phyloP scores from a whole-genome alignment of 2,329 filamentous ascomycete species.

The Bretziella fagacearum region DNA sequence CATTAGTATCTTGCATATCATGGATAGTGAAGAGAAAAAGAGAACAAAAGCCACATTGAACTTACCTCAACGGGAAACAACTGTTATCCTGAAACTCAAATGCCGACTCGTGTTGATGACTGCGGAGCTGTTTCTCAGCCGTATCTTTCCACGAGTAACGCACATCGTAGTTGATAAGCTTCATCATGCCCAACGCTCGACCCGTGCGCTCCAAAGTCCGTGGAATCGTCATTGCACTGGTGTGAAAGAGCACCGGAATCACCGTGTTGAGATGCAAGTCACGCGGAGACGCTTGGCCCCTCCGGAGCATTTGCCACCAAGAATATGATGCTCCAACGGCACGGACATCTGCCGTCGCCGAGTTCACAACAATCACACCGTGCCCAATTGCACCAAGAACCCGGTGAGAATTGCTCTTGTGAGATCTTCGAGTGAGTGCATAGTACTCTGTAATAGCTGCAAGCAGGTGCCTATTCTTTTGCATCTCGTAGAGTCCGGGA shows the following conservation, averaged over 20 bases:
- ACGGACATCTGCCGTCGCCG: constrained; percentile 4
- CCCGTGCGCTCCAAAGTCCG: constrained; percentile 2
- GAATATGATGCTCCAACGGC: constrained; percentile 5
- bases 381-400: constrained; percentile 11
- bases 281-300: constrained; percentile 5
- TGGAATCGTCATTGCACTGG: constrained; percentile 7
- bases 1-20: not conserved
- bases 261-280: constrained; percentile 5
- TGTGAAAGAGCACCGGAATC: constrained; percentile 11
- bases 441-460: constrained; percentile 5
- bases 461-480: constrained; percentile 3
- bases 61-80: constrained; percentile 5
- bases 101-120: constrained; percentile 9
- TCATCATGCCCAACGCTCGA: not conserved
- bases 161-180: not conserved
- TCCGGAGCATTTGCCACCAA: constrained; percentile 13
- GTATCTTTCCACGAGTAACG: not conserved
- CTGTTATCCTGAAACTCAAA: constrained; percentile 2
- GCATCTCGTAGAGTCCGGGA: constrained; percentile 10
- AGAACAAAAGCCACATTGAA: not conserved
- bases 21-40: too few relatives aligned
- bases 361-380: constrained; percentile 11
- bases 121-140: not conserved
- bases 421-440: constrained; percentile 7
- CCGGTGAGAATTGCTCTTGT: not conserved